Conservation (phyloP, 805 yeast genomes). For the Scheffersomyces coipomensis region DNA sequence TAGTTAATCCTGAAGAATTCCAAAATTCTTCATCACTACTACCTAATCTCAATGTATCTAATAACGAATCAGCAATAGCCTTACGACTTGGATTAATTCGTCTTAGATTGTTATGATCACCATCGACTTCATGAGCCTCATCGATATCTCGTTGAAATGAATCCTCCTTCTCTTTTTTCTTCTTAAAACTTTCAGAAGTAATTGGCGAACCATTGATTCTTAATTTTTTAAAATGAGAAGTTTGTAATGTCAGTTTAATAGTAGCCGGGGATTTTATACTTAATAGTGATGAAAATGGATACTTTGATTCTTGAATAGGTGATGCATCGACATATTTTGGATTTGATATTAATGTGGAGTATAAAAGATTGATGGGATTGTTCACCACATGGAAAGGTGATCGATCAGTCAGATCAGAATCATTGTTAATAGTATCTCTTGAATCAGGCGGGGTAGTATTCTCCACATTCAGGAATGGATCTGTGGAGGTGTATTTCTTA, state of each 20-base stretch:
- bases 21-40: slow-evolving; percentile 17
- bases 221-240: slow-evolving; percentile 41
- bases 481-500: slow-evolving; percentile 9
- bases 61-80: slow-evolving; percentile 5
- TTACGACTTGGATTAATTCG: background rate
- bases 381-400: slow-evolving; percentile 1
- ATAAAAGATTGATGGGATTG: slow-evolving; percentile 27
- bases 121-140: background rate
- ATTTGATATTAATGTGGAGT: slow-evolving; percentile 18
- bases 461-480: slow-evolving; percentile 8
- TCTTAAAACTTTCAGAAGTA: slow-evolving; percentile 18
- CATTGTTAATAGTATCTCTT: background rate
- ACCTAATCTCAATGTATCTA: slow-evolving; percentile 11
- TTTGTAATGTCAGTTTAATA: slow-evolving; percentile 31
- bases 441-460: background rate
- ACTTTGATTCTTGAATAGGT: slow-evolving; percentile 1
- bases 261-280: slow-evolving; percentile 36
- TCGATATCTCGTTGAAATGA: slow-evolving; percentile 4
- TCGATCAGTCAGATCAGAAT: background rate
- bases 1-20: slow-evolving; percentile 24
- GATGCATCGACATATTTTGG: slow-evolving; percentile 9
- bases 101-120: background rate
- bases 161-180: slow-evolving; percentile 4
- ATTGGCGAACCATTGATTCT: slow-evolving; percentile 39
- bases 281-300: slow-evolving; percentile 14